Evolutionary conservation across 139 green algal species (phyloP), one percentile per base, ranked within the genome.

Genomic region (Tetraselmis chui): DNA sequence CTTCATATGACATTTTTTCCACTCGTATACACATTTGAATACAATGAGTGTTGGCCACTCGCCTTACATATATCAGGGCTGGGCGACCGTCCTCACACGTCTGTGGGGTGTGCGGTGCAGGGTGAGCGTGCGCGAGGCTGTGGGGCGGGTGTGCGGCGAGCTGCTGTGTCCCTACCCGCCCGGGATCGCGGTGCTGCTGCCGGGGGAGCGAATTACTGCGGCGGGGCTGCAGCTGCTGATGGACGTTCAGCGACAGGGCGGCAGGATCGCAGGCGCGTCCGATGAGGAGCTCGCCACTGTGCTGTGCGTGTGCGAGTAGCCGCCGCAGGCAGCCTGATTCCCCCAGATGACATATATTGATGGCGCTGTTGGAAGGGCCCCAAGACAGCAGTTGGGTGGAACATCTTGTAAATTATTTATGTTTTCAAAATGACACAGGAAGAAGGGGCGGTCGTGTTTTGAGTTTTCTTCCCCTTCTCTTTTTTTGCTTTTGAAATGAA

Each of bases 91-190:
- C n/a, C n/a, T n/a, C n/a, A n/a, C n/a, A n/a, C n/a, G n/a, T n/a
- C n/a, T n/a, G n/a, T n/a, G n/a, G n/a, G n/a, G n/a, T n/a, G n/a
- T n/a, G n/a, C n/a, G n/a, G 18, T 75, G 58, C 77, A 84, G 79
- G 25, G 85, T 92, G 27, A 32, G 76, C 0, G 26, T 82, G 28
- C 58, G 1, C 1, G 30, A 59, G 24, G 84, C 89, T 28, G 83
- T 78, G 0, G 92, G 92, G 1, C 31, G 85, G 1, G 31, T 91
- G 18, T 89, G 83, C 24, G 94, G 92, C 23, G 95, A 98, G 85
- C 84, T 97, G 59, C 59, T 98, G 79, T 95, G 91, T 80, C 94
- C 95, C 1, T 98, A 98, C 82, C 95, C 95, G 0, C 95, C 95
- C 0, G 95, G 95, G 18, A 91, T 98, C 28, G 94, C 95, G 23